Conservation (phyloP, 768 basidiomycete species). For the Mycena rebaudengoi region DNA sequence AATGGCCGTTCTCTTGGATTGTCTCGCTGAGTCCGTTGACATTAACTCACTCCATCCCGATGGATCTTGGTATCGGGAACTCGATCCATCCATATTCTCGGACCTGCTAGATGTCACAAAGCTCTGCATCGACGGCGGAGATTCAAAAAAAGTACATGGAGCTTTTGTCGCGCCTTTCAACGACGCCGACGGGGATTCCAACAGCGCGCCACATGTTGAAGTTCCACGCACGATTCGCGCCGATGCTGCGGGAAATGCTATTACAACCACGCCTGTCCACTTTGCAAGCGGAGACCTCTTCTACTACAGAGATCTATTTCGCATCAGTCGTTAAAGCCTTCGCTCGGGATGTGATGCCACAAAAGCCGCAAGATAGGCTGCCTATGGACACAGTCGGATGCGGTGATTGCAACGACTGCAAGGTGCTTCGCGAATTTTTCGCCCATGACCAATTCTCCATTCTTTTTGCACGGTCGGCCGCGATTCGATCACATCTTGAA, state of each 20-base stretch:
- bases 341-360: no score
- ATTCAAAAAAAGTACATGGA: not conserved
- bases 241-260: not conserved
- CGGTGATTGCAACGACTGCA: no score
- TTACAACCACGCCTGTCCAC: not conserved
- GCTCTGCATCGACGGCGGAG: not conserved
- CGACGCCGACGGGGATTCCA: not conserved
- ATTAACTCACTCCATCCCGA: not conserved
- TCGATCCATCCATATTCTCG: not conserved
- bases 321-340: no score
- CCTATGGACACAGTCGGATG: no score
- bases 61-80: not conserved
- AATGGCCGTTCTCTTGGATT: not conserved
- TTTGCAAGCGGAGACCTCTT: not conserved
- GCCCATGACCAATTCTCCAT: no score
- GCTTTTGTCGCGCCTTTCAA: not conserved
- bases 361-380: no score
- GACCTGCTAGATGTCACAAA: not conserved
- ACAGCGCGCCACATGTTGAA: not conserved
- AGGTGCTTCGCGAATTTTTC: no score
- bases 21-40: not conserved
- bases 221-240: not conserved
- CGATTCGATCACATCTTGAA: no score
- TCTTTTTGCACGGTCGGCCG: no score
- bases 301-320: not conserved